Base-by-base conservation (phyloP, 768 basidiomycete genomes). In the Rossbeevera mucosa region DNA sequence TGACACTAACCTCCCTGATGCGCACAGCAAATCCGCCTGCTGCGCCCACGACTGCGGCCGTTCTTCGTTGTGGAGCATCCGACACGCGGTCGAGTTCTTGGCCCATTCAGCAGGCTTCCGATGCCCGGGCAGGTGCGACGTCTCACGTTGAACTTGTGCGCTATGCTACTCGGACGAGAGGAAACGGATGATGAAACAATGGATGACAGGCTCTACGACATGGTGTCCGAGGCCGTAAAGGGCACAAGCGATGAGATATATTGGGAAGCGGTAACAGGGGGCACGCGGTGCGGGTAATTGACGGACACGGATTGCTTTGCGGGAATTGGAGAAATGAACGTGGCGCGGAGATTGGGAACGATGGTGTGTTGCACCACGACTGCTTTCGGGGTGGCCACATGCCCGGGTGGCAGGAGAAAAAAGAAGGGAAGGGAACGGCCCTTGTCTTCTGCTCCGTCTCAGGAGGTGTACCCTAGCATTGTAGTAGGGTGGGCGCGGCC, bases 31-130 rank as follows among this genome's bases (percentile, higher is more conserved):
- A 65, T 81, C 57, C 44, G 69, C 33, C 62, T 73, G 42, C 67
- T 92, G 44, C 74, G 76, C 53, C 75, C 80, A 16, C 82, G 86
- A 21, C 73, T 95, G 7, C 70, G 78, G 9, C 92, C 93, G 18
- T 96, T 83, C 71, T 97, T 96, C 71, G 76, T 74, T 61, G 76
- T 94, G 42, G 72, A 70, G 9, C 93, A 96, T 65, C 76, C 89
- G n/a, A 72, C 72, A 25, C 86, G 84, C 44, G 94, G 93, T 8
- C 72, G 75, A 50, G 63, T 94, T 28, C 71, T 73, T 14, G 95
- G 94, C 0, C 94, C 94, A 21, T 97, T 84, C 71, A 68, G 72
- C 48, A 87, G 81, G 64, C 71, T 96, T n/a, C 77, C 81, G 13
- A 30, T 28, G 24, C 69, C 72, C 11, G 36, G 18, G 31, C 63